Evolutionary conservation across 257 asterid species (phyloP).

Genomic region (Plectranthus barbatus): DNA sequence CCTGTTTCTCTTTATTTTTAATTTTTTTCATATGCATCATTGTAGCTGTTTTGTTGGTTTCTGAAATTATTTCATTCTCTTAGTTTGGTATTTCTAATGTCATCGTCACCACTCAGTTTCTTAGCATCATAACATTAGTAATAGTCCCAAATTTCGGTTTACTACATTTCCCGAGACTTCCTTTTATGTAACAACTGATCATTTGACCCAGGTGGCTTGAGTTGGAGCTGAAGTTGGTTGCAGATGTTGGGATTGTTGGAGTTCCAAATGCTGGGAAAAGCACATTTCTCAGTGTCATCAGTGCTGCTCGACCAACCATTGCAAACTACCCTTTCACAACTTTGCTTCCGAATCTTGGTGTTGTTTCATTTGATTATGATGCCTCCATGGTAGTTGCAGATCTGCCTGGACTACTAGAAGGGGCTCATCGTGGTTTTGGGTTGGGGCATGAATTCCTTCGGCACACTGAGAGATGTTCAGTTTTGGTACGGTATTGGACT

Average conservation of each 20-base stretch:
- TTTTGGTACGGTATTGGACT: slow-evolving; percentile 49
- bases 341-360: slow-evolving; percentile 97
- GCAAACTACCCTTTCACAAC: slow-evolving; percentile 98
- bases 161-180: neutral
- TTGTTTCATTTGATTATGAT: slow-evolving; percentile 82
- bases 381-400: slow-evolving; percentile 90
- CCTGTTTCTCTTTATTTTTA: neutral
- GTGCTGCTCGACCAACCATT: slow-evolving; percentile 88
- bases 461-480: slow-evolving; percentile 90
- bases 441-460: slow-evolving; percentile 96
- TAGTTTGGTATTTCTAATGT: neutral
- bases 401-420: slow-evolving; percentile 92
- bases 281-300: slow-evolving; percentile 82
- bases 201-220: slow-evolving; percentile 81
- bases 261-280: slow-evolving; percentile 99
- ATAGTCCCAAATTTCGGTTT: neutral
- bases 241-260: slow-evolving; percentile 96
- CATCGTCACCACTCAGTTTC: neutral
- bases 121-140: neutral
- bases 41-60: neutral
- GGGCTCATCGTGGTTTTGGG: slow-evolving; percentile 95
- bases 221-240: slow-evolving; percentile 90
- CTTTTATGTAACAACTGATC: slow-evolving; percentile 7
- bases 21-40: neutral
- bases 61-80: neutral